Evolutionary conservation across 306 rosid genomes (phyloP), one percentile per base, ranked within the genome.

Genomic region (Malus orientalis): DNA sequence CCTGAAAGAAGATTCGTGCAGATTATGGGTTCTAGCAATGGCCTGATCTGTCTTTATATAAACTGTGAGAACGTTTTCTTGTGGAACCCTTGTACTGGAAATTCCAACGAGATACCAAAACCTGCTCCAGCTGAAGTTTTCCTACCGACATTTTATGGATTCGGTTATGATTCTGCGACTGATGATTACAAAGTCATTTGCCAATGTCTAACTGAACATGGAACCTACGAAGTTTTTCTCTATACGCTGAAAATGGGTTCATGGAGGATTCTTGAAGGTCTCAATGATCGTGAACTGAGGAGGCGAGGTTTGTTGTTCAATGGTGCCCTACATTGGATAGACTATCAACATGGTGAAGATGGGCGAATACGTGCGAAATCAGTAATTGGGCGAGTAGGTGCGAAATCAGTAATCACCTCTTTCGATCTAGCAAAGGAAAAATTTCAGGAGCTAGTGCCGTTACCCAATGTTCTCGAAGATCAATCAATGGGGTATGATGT

Each of bases 281-380:
- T 54, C 59, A 2, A 18, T 14, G 3, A 54, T 54, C n/a, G 5
- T 20, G 59, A 53, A 71, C 20, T 53, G 16, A 0, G 8, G 2
- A 38, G 74, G 44, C 18, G 5, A 10, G 74, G 65, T 25, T 54
- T 5, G 14, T 55, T 55, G 5, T 19, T 36, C 4, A 71, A 71
- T 14, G 76, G 75, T n/a, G 76, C 76, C n/a, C 15, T 71, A 3
- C 76, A 54, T 71, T 55, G 75, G 75, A 10, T 20, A 3, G 13
- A 71, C 14, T 49, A 6, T 6, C 4, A 10, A 71, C 14, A 10
- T 22, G 13, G 63, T 20, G 13, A 13, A 12, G 4, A 15, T 12
- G 13, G 36, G 38, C 18, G 1, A 45, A 44, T 44, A 3, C 15
- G 13, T 44, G 12, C 15, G 13, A 44, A 44, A 44, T 13, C 36